Base-by-base conservation (phyloP, 83 land plant species). In the Thuja plicata region DNA sequence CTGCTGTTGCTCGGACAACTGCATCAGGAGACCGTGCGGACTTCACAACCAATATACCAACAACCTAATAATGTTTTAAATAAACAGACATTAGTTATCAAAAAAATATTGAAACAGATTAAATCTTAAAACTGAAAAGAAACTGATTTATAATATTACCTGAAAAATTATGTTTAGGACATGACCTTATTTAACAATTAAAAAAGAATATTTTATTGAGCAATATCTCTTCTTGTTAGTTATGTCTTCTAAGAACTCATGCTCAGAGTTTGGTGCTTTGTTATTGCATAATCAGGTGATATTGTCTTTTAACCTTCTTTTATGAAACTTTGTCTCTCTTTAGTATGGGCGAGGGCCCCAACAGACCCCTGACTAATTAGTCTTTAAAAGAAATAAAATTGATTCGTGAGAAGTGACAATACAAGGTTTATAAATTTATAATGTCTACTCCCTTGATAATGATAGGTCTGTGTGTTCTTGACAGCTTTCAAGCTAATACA, bases 21-120 rank as follows among this genome's bases (percentile, higher is more conserved):
- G 54, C 85, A n/a, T 82, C 85, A 45, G 85, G 85, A 82, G 85
- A 82, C 11, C 50, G 55, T n/a, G 85, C 54, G 12, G 85, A 41
- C 85, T 82, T 82, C 27, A n/a, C 52, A 41, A 82, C 55, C 54
- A 82, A 41, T 45, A 82, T 11, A n/a, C 85, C 32, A 24, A 43
- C 85, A 10, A 82, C 85, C 85, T 82, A 45, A 24, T 15, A 27
- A 81, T 9, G 6, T 19, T 21, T 24, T 41, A 32, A 82, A 82
- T 9, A 45, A 82, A 82, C 32, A 30, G n/a, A 45, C 15, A 46
- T 17, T 32, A 82, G 52, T 82, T 38, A 81, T 8, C 4, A 82
- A 3, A 11, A 27, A 82, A 82, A 27, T 0, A n/a, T 82, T 82
- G 8, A 24, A 45, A 82, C 30, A 81, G 48, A 41, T 57, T 81